Percentiles rank a stretch among this genome's conserved stretches.
phyloP scores from a whole-genome alignment of 768 basidiomycete genomes.

The Coprinopsis marcescibilis region DNA sequence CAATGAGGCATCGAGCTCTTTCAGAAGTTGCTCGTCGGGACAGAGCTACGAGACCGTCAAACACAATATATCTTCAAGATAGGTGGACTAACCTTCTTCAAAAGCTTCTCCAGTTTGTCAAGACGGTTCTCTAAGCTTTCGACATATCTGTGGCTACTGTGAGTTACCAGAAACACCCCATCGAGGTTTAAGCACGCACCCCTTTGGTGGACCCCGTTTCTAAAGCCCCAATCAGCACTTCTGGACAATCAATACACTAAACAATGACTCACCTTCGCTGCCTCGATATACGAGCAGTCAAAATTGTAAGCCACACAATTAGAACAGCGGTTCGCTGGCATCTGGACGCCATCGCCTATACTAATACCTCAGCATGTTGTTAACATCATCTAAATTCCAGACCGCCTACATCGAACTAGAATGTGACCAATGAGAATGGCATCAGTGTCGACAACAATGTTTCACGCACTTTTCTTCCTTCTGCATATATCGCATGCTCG shows the following conservation, averaged over 20 bases:
- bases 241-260: constrained; percentile 13
- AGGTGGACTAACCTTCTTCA: constrained; percentile 30
- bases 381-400: background rate
- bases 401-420: background rate
- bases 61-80: background rate
- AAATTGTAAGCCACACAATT: constrained; percentile 61
- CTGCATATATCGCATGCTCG: constrained; percentile 80
- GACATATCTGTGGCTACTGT: constrained; percentile 36
- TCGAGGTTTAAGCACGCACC: constrained; percentile 28
- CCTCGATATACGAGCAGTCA: constrained; percentile 66
- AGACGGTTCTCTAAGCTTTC: constrained; percentile 56
- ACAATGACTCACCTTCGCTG: constrained; percentile 50
- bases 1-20: constrained; percentile 41
- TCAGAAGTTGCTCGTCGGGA: constrained; percentile 57
- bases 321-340: constrained; percentile 60
- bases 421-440: background rate
- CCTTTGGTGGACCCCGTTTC: constrained; percentile 61
- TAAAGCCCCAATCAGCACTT: constrained; percentile 13
- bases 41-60: constrained; percentile 38
- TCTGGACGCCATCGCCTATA: constrained; percentile 66
- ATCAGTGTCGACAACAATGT: background rate
- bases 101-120: constrained; percentile 57
- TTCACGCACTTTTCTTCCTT: constrained; percentile 68
- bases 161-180: background rate
- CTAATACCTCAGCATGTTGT: background rate